phyloP scores from a whole-genome alignment of 176 grass and related monocot genomes.

The Canna indica region DNA sequence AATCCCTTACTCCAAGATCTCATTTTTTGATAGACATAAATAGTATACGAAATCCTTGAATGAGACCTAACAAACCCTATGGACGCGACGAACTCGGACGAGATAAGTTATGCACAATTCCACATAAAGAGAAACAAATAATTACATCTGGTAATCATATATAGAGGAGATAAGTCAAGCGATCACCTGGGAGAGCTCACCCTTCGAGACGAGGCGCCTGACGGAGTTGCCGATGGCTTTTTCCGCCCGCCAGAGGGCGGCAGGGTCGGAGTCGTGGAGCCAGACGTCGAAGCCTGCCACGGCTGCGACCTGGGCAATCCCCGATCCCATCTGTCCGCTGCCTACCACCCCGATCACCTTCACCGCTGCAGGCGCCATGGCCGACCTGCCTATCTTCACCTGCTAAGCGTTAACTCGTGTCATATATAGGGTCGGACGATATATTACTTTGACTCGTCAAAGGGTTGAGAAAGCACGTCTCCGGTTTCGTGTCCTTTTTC shows the following conservation, averaged over 20 bases:
- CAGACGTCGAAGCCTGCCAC: slow-evolving; percentile 44
- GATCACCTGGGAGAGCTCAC: slow-evolving; percentile 54
- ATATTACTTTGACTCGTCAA: too few relatives aligned
- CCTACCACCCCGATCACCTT: slow-evolving; percentile 57
- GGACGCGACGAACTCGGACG: too few relatives aligned
- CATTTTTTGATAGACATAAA: neutral
- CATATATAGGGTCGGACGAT: too few relatives aligned
- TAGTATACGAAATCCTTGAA: too few relatives aligned
- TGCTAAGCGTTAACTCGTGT: too few relatives aligned
- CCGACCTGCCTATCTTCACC: neutral
- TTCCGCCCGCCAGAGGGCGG: slow-evolving; percentile 44
- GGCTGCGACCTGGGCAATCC: slow-evolving; percentile 79
- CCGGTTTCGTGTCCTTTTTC: too few relatives aligned
- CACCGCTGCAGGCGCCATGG: slow-evolving; percentile 26
- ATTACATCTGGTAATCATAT: too few relatives aligned
- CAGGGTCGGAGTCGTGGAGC: slow-evolving; percentile 59
- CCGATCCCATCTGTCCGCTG: slow-evolving; percentile 91
- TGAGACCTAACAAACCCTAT: too few relatives aligned
- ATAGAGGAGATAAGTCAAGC: neutral
- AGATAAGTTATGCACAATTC: too few relatives aligned
- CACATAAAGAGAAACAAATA: too few relatives aligned
- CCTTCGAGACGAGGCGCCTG: slow-evolving; percentile 53
- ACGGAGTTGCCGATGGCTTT: slow-evolving; percentile 56
- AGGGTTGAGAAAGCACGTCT: too few relatives aligned
- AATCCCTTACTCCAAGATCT: neutral